A percentile compares a stretch with the other conserved stretches of the same genome.
Evolutionary conservation across 2,329 filamentous ascomycete species (phyloP).

Genomic region (Ophiocordyceps polyrhachis-furcata): DNA sequence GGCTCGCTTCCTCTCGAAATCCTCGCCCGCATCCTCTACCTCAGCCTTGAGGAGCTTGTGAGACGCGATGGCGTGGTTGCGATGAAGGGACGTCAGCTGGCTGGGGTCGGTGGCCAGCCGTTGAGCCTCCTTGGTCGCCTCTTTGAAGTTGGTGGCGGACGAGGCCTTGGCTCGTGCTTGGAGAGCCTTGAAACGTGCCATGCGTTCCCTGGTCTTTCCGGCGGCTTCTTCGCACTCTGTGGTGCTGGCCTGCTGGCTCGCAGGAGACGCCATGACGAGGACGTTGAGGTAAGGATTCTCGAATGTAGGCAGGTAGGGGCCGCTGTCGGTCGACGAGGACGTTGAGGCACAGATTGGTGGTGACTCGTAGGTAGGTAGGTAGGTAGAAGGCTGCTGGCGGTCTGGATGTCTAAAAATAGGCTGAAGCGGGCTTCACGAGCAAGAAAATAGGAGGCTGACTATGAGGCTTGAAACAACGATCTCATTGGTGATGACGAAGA

Average conservation of each 20-base stretch:
- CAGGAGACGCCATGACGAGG: neutral
- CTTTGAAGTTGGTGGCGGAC: conserved; percentile 58
- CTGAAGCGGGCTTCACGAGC: too few relatives aligned
- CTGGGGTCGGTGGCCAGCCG: conserved; percentile 60
- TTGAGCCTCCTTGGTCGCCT: conserved; percentile 67
- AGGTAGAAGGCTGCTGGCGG: too few relatives aligned
- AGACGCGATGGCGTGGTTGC: conserved; percentile 70
- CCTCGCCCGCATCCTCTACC: conserved; percentile 64
- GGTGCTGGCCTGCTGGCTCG: conserved; percentile 4
- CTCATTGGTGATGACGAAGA: too few relatives aligned
- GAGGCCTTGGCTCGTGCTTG: conserved; percentile 63
- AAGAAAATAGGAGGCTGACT: too few relatives aligned
- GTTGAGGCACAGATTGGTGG: too few relatives aligned
- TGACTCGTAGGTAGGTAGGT: too few relatives aligned
- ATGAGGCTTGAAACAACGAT: too few relatives aligned
- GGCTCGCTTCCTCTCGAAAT: conserved; percentile 93
- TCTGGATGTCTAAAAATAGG: too few relatives aligned
- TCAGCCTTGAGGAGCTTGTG: conserved; percentile 91
- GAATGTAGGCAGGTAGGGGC: too few relatives aligned
- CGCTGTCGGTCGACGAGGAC: too few relatives aligned
- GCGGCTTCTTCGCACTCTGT: conserved; percentile 12
- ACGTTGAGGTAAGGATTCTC: too few relatives aligned
- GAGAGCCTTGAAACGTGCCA: conserved; percentile 72
- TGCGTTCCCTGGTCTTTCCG: conserved; percentile 41
- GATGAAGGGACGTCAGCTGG: conserved; percentile 59